Conservation (phyloP, 345 rosid species). For the Hibiscus tridactylites region DNA sequence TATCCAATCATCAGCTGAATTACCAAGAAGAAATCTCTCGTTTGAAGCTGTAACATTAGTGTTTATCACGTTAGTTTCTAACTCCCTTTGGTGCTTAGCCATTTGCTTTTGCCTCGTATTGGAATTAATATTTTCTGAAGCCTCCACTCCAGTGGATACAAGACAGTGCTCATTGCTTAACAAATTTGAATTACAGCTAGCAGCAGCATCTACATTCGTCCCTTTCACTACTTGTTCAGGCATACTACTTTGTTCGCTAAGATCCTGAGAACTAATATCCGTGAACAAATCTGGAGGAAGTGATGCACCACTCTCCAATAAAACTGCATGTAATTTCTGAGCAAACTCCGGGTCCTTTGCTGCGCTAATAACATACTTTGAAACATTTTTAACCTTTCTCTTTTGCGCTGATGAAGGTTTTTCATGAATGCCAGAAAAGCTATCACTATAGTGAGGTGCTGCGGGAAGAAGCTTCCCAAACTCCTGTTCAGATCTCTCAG, state of each 20-base stretch:
- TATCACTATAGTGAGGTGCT: conserved; percentile 33
- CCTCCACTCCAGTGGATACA: conserved; percentile 13
- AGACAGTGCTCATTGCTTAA: conserved; percentile 20
- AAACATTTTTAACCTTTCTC: conserved; percentile 76
- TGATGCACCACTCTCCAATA: conserved; percentile 84
- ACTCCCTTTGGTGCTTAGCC: conserved; percentile 33
- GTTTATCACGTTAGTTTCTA: conserved; percentile 23
- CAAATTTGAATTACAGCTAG: conserved; percentile 22
- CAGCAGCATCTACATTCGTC: conserved; percentile 18
- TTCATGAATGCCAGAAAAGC: conserved; percentile 31
- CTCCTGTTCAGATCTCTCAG: conserved; percentile 60
- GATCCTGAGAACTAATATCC: conserved; percentile 45
- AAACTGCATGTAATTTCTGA: conserved; percentile 79
- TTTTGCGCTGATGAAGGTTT: conserved; percentile 60
- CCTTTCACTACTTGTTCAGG: conserved; percentile 29
- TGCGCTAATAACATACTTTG: conserved; percentile 79
- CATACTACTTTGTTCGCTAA: conserved; percentile 27
- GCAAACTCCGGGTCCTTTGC: conserved; percentile 94
- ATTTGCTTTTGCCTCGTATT: conserved; percentile 23
- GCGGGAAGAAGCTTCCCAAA: conserved; percentile 56
- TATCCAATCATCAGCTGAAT: conserved; percentile 21
- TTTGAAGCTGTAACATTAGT: conserved; percentile 22
- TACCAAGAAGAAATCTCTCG: conserved; percentile 24
- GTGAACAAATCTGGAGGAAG: conserved; percentile 79
- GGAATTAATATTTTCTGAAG: conserved; percentile 15